Percentiles rank a stretch among this genome's conserved stretches.
Conservation (phyloP, 306 rosid species). For the Fagus sylvatica region DNA sequence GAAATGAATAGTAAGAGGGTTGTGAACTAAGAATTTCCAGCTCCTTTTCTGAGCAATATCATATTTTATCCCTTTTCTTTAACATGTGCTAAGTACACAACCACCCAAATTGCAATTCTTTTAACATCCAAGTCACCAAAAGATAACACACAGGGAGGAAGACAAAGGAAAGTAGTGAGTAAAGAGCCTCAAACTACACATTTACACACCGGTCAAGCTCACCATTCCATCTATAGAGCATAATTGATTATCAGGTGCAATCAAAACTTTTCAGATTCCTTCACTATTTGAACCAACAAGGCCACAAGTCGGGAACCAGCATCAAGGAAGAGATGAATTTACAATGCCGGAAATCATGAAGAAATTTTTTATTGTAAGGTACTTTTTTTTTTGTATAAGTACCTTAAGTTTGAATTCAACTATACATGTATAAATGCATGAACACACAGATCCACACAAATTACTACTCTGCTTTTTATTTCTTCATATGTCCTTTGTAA, state of each 20-base stretch:
- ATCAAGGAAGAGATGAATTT: neutral
- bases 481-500: neutral
- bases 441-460: neutral
- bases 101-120: neutral
- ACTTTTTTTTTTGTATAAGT: neutral
- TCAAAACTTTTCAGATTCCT: neutral
- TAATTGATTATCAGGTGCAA: neutral
- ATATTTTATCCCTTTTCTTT: too few species aligned
- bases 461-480: neutral
- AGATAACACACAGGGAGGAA: neutral
- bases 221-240: neutral
- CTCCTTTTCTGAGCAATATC: too few species aligned
- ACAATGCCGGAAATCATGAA: neutral
- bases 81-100: neutral
- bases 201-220: neutral
- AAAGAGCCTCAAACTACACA: neutral
- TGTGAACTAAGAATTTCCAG: too few species aligned
- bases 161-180: neutral
- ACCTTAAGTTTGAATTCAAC: neutral
- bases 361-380: neutral
- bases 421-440: neutral
- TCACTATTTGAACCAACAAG: neutral
- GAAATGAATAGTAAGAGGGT: too few species aligned
- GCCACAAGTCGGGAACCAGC: neutral
- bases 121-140: neutral